A percentile compares a stretch with the other conserved stretches of the same genome.
These are phyloP conservation scores for Gamsiella multidivaricata DNA, from an alignment of 192 early-diverging fungal genomes.

Conservation along the genomic window DNA sequence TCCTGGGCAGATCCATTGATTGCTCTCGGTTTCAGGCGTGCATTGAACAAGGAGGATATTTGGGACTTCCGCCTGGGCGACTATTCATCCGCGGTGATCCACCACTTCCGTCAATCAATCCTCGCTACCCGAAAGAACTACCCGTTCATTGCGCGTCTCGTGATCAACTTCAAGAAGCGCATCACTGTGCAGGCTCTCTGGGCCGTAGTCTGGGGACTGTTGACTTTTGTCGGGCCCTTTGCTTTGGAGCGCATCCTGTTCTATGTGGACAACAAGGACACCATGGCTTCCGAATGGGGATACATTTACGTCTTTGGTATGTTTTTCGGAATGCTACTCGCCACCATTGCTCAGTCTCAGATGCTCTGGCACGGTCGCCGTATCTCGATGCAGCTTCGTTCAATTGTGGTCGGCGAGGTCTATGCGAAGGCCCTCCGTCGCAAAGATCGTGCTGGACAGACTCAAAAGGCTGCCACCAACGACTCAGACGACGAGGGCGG, in stretches of 20 bases:
- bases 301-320: constrained; percentile 68
- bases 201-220: constrained; percentile 32
- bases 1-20: constrained; percentile 48
- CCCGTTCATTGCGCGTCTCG: constrained; percentile 33
- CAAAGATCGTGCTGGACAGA: constrained; percentile 67
- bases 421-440: constrained; percentile 69
- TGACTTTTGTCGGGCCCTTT: constrained; percentile 47
- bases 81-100: constrained; percentile 49
- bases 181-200: constrained; percentile 40
- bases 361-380: constrained; percentile 55
- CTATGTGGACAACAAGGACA: constrained; percentile 37
- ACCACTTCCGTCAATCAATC: constrained; percentile 52
- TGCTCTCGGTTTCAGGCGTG: constrained; percentile 21
- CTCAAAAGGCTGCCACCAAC: constrained; percentile 32
- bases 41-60: constrained; percentile 41
- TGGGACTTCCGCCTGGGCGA: constrained; percentile 53
- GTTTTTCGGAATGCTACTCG: constrained; percentile 52
- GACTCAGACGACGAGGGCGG: constrained; percentile 47
- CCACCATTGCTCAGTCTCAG: constrained; percentile 47
- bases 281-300: constrained; percentile 49
- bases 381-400: constrained; percentile 56
- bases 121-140: constrained; percentile 49
- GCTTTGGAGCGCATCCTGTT: constrained; percentile 43
- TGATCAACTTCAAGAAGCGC: constrained; percentile 48
- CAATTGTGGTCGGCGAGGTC: constrained; percentile 70